Evolutionary conservation across 805 yeast species (phyloP).

Genomic region (Barnettozyma siamensis): DNA sequence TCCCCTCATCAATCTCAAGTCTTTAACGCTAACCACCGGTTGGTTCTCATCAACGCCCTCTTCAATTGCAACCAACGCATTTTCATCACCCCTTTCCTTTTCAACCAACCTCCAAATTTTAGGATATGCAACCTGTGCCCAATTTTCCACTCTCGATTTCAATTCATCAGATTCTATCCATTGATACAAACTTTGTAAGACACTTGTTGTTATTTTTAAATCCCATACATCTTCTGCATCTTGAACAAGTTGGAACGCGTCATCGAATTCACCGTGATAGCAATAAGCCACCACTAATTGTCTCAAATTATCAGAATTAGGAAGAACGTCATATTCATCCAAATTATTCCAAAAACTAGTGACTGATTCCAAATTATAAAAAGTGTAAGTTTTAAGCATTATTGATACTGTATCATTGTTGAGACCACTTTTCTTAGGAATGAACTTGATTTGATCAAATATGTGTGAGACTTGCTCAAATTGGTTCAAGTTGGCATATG

Average conservation of each 20-base stretch:
- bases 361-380: slow-evolving; percentile 47
- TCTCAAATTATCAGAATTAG: slow-evolving; percentile 45
- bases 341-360: slow-evolving; percentile 57
- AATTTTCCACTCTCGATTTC: slow-evolving; percentile 21
- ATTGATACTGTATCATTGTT: slow-evolving; percentile 60
- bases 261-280: slow-evolving; percentile 52
- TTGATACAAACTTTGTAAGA: slow-evolving; percentile 42
- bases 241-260: slow-evolving; percentile 48
- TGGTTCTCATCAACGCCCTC: slow-evolving; percentile 10
- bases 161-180: slow-evolving; percentile 28
- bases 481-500: slow-evolving; percentile 55
- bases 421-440: slow-evolving; percentile 45
- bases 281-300: slow-evolving; percentile 68
- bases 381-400: slow-evolving; percentile 59
- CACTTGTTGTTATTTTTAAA: slow-evolving; percentile 36
- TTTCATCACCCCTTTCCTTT: slow-evolving; percentile 4
- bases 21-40: slow-evolving; percentile 6
- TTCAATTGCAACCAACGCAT: slow-evolving; percentile 1
- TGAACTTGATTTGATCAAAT: slow-evolving; percentile 52
- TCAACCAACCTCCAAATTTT: slow-evolving; percentile 34
- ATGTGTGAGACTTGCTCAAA: slow-evolving; percentile 50
- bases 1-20: slow-evolving; percentile 13
- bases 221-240: slow-evolving; percentile 41
- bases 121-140: slow-evolving; percentile 32
- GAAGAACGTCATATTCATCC: slow-evolving; percentile 41